Percentiles rank a stretch among this genome's conserved stretches.
phyloP scores from a whole-genome alignment of 179 eudicot species.

The Heliamphora pulchella region DNA sequence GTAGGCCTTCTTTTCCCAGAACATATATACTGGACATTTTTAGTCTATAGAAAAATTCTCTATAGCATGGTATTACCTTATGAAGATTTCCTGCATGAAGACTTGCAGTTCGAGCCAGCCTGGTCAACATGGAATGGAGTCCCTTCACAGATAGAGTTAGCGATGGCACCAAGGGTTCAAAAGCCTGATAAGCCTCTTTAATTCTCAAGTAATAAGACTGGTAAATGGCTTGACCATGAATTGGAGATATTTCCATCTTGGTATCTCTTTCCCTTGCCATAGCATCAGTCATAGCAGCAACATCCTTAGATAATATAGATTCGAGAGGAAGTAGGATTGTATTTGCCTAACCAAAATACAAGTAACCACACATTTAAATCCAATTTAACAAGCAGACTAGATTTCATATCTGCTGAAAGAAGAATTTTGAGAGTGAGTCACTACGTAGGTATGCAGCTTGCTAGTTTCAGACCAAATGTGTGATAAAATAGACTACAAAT shows the following conservation, averaged over 20 bases:
- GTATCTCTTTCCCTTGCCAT: slow-evolving; percentile 77
- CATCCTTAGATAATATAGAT: slow-evolving; percentile 81
- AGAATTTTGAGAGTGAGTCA: neutral
- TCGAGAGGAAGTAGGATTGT: slow-evolving; percentile 84
- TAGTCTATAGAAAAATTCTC: neutral
- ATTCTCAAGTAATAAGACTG: slow-evolving; percentile 72
- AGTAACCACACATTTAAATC: slow-evolving; percentile 2
- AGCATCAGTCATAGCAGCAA: slow-evolving; percentile 92
- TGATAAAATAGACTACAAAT: neutral
- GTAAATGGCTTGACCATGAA: slow-evolving; percentile 97
- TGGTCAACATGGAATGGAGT: slow-evolving; percentile 68
- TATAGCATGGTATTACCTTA: slow-evolving; percentile 46
- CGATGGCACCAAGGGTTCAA: slow-evolving; percentile 66
- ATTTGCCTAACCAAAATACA: slow-evolving; percentile 54
- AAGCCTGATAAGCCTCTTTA: slow-evolving; percentile 59
- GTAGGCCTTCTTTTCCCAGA: neutral
- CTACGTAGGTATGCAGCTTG: neutral
- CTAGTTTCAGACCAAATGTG: too few relatives aligned
- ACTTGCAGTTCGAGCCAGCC: slow-evolving; percentile 84
- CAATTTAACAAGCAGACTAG: slow-evolving; percentile 1
- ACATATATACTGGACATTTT: neutral
- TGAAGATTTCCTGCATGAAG: slow-evolving; percentile 96
- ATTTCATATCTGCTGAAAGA: slow-evolving; percentile 4
- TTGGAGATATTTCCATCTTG: slow-evolving; percentile 67
- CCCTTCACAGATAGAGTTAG: slow-evolving; percentile 69